Evolutionary conservation across 2,329 filamentous ascomycete genomes (phyloP), one percentile per base, ranked within the genome.

Genomic region (Colletotrichum melonis): DNA sequence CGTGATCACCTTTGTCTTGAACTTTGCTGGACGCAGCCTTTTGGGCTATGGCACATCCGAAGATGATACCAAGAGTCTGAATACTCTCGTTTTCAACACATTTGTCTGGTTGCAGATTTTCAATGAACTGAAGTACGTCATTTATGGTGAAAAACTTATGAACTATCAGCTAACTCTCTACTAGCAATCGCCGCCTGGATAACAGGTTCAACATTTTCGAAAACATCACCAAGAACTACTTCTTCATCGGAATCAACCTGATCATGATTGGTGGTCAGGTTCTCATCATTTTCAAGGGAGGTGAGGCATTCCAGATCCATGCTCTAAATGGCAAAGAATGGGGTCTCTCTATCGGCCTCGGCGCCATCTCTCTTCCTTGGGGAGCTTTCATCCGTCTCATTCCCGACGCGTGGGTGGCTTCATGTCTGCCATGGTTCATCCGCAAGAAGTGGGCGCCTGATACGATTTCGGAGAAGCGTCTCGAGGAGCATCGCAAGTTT

Each of bases 131-230:
- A 74, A 74, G 72, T 74, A 74, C 2, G 91, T 76, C 24, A 12
- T 24, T 11, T 2, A 26, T 3, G 14, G 52, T 38, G 30, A 14
- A 26, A 28, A 19, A 22, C 9, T n/a, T 46, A 49, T 4, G 0
- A 16, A 22, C 3, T 1, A 84, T 87, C 28, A 76, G 78, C 80
- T 80, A 74, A 80, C 76, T 24, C n/a, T 24, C 24, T 42, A 46
- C 5, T 30, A 88, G 86, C 85, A 96, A 95, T 84, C 92, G 93
- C 68, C 92, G 94, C 16, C 89, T 97, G 19, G 95, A 97, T 82
- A 97, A 97, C 83, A 91, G 90, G 69, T 92, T 97, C 85, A 97
- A 97, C 81, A 92, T 97, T 70, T 94, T 97, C 72, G 94, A 97
- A 81, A 93, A 93, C 68, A 90, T 97, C 70, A 88, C 89, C 24